Evolutionary conservation across 257 asterid species (phyloP).

Genomic region (Nicotiana obtusifolia): DNA sequence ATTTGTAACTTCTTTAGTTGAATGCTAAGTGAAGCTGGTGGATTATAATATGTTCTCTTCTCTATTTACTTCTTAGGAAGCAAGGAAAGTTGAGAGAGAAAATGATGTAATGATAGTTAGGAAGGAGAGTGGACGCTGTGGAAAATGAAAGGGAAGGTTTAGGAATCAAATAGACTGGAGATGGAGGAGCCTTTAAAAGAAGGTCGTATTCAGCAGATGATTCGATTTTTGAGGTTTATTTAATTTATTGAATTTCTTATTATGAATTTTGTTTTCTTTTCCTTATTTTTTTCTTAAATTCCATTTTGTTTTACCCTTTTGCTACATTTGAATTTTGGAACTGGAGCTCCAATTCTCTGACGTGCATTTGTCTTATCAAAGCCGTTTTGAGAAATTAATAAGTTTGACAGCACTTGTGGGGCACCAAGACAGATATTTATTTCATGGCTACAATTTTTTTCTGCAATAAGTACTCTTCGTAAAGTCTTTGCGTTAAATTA

Average conservation of each 20-base stretch:
- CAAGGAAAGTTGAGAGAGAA: background rate
- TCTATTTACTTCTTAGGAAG: conserved; percentile 8
- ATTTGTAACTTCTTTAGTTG: background rate
- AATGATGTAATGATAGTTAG: background rate
- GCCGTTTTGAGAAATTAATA: conserved; percentile 36
- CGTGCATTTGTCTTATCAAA: conserved; percentile 35
- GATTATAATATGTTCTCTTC: background rate
- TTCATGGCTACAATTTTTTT: conserved; percentile 40
- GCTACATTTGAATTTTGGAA: conserved; percentile 14
- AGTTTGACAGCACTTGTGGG: conserved; percentile 83
- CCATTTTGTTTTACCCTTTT: background rate
- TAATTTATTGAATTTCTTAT: background rate
- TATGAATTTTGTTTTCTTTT: background rate
- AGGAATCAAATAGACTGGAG: conserved; percentile 5
- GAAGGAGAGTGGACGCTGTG: conserved; percentile 5
- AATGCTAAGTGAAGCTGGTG: background rate
- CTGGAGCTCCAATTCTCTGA: conserved; percentile 24
- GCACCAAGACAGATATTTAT: conserved; percentile 57
- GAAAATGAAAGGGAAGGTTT: conserved; percentile 11
- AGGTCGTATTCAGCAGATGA: conserved; percentile 12
- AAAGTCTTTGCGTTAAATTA: background rate
- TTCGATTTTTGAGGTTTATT: conserved; percentile 8
- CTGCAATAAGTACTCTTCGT: background rate
- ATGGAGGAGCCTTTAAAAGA: conserved; percentile 7
- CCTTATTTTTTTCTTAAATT: background rate